These are phyloP conservation scores for Salix udensis DNA, from an alignment of 345 rosid genomes.

Conservation along the genomic window DNA sequence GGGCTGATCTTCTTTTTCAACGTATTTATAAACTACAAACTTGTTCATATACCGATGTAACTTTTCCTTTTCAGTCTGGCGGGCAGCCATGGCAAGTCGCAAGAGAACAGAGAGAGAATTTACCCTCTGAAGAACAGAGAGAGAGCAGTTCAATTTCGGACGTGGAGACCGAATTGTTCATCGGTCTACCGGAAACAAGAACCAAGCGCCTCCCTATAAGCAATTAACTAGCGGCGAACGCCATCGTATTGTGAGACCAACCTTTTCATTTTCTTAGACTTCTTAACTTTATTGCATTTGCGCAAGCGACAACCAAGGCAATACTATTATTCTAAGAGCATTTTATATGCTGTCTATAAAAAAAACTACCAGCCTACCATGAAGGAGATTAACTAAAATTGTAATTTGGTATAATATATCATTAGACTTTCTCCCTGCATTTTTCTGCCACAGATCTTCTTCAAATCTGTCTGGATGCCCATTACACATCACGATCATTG, in stretches of 20 bases:
- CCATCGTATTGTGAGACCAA: background rate
- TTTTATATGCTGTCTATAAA: background rate
- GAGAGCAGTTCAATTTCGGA: slow-evolving; percentile 51
- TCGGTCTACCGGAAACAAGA: slow-evolving; percentile 70
- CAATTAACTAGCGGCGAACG: background rate
- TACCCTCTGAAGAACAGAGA: slow-evolving; percentile 19
- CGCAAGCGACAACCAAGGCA: background rate
- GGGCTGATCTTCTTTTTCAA: background rate
- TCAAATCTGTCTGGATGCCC: background rate
- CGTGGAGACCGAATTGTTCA: slow-evolving; percentile 84
- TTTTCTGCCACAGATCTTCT: background rate
- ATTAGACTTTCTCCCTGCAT: background rate
- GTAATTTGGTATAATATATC: background rate
- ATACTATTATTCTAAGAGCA: background rate
- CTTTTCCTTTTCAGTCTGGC: background rate
- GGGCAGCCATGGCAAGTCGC: background rate
- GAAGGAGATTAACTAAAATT: background rate
- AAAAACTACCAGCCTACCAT: background rate
- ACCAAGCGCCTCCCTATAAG: slow-evolving; percentile 18
- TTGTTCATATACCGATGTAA: background rate
- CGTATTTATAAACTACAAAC: background rate
- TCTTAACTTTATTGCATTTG: background rate
- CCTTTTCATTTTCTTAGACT: background rate
- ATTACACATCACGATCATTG: background rate
- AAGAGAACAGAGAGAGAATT: background rate